Evolutionary conservation across 2,329 filamentous ascomycete species (phyloP), one percentile per base, ranked within the genome.

Genomic region (Botrytis fabae): DNA sequence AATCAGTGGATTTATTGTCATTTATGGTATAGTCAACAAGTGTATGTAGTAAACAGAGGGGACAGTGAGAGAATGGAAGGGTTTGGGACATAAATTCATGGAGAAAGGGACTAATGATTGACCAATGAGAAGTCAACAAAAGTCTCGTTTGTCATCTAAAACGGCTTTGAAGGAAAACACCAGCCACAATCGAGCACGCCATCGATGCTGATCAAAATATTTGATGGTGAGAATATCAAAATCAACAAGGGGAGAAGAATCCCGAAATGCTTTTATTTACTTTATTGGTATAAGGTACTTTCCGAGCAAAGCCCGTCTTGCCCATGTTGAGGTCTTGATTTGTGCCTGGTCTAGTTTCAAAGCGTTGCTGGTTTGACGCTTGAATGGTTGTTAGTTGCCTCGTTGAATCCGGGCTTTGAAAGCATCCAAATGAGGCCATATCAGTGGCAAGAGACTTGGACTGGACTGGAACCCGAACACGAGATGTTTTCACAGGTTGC

Each of bases 31-130:
- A 71, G 61, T 62, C 54, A n/a, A 65, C 57, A 59, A 71, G 72
- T 71, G 70, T 32, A 38, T 62, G 44, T 68, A 75, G 57, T 71
- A 59, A 71, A 66, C 46, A 64, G 65, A 72, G 59, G 73, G 74
- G 70, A 66, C 38, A 62, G 10, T 68, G 59, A 70, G 42, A 46
- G 48, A 20, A 62, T 54, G 59, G 54, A 28, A 59, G 66, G 57
- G 2, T 25, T 28, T 38, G 32, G 28, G 42, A 72, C n/a, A 57
- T 44, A 71, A 42, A 38, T 32, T 35, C 59, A 66, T 71, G 60
- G 62, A 68, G 70, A 72, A 68, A 68, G 62, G 42, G 22, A 71
- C 32, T 2, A 18, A 8, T 44, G 20, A 40, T 66, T 40, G 40
- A 8, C 70, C 73, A 68, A 65, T 71, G 4, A 65, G 5, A 57